Percentiles rank a stretch among this genome's conserved stretches.
phyloP scores from a whole-genome alignment of 331 rosid species.

The Cydonia oblonga region DNA sequence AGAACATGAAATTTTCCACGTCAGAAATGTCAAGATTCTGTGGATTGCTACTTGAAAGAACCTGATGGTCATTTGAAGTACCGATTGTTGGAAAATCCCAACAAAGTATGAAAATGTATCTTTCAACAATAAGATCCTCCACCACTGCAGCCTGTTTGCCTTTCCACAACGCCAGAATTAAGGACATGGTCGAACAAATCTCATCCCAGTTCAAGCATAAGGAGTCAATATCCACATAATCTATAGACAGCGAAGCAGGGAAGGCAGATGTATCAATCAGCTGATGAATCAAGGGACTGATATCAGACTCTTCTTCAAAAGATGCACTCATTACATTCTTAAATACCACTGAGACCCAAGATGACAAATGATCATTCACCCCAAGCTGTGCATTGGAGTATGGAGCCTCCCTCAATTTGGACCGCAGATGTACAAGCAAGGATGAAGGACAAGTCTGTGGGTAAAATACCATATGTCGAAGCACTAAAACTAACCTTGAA shows the following conservation, averaged over 20 bases:
- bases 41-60: constrained; percentile 32
- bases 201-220: constrained; percentile 61
- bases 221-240: constrained; percentile 29
- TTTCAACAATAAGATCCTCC: constrained; percentile 85
- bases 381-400: constrained; percentile 24
- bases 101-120: constrained; percentile 81
- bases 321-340: constrained; percentile 45
- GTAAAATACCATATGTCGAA: constrained; percentile 82
- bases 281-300: constrained; percentile 58
- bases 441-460: constrained; percentile 67
- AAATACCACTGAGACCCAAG: constrained; percentile 58
- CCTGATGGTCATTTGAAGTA: constrained; percentile 30
- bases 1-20: constrained; percentile 56
- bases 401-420: constrained; percentile 69
- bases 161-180: constrained; percentile 65
- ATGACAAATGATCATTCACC: constrained; percentile 53
- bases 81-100: constrained; percentile 66
- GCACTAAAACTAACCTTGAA: constrained; percentile 88
- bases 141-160: constrained; percentile 48
- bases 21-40: constrained; percentile 46
- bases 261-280: constrained; percentile 61
- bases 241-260: constrained; percentile 37
- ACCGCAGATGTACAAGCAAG: constrained; percentile 68
- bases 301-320: constrained; percentile 39
- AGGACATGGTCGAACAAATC: constrained; percentile 40